Conservation (phyloP, 352 stramenopile species). For the Globisporangium iwayamae region DNA sequence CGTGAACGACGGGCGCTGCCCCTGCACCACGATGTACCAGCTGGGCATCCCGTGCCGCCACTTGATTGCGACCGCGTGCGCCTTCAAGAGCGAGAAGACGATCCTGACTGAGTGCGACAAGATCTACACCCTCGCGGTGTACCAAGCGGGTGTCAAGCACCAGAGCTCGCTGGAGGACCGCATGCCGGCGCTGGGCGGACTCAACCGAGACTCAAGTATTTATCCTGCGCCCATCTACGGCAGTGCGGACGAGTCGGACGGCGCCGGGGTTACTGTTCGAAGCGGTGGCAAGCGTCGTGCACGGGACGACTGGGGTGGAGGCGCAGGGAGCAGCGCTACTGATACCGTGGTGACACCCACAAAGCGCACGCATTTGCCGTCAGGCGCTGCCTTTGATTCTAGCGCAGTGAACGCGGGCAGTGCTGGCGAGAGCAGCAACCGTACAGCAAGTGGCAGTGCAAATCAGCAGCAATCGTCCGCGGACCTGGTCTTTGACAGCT, state of each 20-base stretch:
- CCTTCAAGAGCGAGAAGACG: slow-evolving; percentile 54
- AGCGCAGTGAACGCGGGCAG: background rate
- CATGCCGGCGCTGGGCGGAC: slow-evolving; percentile 11
- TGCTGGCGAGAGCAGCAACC: background rate
- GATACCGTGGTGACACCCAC: background rate
- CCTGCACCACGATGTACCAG: slow-evolving; percentile 69
- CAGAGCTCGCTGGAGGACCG: slow-evolving; percentile 11
- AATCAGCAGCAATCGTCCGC: background rate
- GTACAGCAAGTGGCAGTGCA: background rate
- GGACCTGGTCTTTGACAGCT: background rate
- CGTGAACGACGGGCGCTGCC: slow-evolving; percentile 53
- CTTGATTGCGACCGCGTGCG: slow-evolving; percentile 59
- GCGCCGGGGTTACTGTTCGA: background rate
- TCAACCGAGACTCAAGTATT: slow-evolving; percentile 19
- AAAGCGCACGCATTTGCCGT: background rate
- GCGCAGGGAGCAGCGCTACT: background rate
- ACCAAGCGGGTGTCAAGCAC: slow-evolving; percentile 18
- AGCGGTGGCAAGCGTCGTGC: slow-evolving; percentile 2
- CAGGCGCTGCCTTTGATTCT: background rate
- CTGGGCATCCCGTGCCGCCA: slow-evolving; percentile 75
- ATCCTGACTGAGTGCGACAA: slow-evolving; percentile 60
- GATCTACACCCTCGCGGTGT: slow-evolving; percentile 69
- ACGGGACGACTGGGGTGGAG: background rate
- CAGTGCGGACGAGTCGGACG: background rate
- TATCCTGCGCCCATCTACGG: slow-evolving; percentile 9